phyloP scores from a whole-genome alignment of 2,329 filamentous ascomycete genomes.

The Penicillium italicum region DNA sequence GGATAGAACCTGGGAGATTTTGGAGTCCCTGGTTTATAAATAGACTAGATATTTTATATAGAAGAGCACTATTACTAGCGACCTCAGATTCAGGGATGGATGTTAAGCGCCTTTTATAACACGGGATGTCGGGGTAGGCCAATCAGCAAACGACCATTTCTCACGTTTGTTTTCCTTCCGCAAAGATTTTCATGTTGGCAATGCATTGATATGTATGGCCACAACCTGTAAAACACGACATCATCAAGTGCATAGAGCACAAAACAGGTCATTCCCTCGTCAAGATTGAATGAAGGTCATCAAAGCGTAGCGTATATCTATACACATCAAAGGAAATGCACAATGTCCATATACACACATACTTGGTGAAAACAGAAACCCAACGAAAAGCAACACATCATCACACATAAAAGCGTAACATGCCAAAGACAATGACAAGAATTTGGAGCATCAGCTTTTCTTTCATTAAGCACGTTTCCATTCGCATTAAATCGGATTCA shows the following conservation, averaged over 20 bases:
- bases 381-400: background rate
- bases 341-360: background rate
- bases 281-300: background rate
- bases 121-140: background rate
- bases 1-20: background rate
- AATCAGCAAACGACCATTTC: background rate
- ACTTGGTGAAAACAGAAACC: background rate
- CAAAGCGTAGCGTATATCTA: background rate
- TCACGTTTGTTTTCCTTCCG: background rate
- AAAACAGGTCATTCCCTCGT: background rate
- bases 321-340: background rate
- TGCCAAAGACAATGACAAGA: background rate
- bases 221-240: background rate
- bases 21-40: background rate
- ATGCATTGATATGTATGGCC: too few species aligned
- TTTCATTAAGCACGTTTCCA: constrained; percentile 8
- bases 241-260: background rate
- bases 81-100: background rate
- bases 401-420: background rate
- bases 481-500: constrained; percentile 34
- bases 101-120: background rate
- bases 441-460: background rate
- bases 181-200: too few species aligned
- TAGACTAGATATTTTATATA: background rate
- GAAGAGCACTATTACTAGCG: background rate